Conservation (phyloP, 2,329 filamentous ascomycete species). For the Exutisphaerella laricina region DNA sequence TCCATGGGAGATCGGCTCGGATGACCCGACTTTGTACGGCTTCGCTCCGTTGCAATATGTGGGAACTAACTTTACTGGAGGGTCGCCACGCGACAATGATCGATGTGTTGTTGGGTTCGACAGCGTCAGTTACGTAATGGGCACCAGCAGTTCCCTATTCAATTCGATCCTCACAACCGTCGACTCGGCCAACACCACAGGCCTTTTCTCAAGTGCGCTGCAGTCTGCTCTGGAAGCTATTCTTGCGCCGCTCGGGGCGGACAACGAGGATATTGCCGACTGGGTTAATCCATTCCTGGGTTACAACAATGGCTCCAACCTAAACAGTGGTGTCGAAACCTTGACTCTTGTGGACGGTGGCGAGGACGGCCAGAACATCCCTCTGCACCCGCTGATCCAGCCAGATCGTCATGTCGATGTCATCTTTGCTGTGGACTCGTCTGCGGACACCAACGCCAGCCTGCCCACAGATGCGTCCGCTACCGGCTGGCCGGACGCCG, state of each 20-base stretch:
- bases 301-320: slow-evolving; percentile 57
- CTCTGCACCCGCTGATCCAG: slow-evolving; percentile 70
- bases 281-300: slow-evolving; percentile 74
- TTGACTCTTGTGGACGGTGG: slow-evolving; percentile 75
- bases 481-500: slow-evolving; percentile 70
- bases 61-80: slow-evolving; percentile 65
- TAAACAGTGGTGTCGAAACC: slow-evolving; percentile 47
- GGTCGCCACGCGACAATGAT: slow-evolving; percentile 50
- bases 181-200: slow-evolving; percentile 42
- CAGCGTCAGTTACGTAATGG: slow-evolving; percentile 76
- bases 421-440: slow-evolving; percentile 74
- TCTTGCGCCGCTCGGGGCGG: slow-evolving; percentile 50
- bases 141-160: slow-evolving; percentile 79
- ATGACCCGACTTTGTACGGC: slow-evolving; percentile 64
- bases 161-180: slow-evolving; percentile 68
- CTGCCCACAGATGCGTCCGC: slow-evolving; percentile 29
- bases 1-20: slow-evolving; percentile 73
- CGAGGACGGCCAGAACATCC: slow-evolving; percentile 72
- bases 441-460: slow-evolving; percentile 57
- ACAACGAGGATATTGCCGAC: slow-evolving; percentile 66
- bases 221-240: slow-evolving; percentile 49
- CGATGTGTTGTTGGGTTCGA: slow-evolving; percentile 74
- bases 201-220: slow-evolving; percentile 42
- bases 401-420: slow-evolving; percentile 67
- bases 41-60: slow-evolving; percentile 67